Base-by-base conservation (phyloP, 176 grass and related monocot genomes). In the Oryza meyeriana region DNA sequence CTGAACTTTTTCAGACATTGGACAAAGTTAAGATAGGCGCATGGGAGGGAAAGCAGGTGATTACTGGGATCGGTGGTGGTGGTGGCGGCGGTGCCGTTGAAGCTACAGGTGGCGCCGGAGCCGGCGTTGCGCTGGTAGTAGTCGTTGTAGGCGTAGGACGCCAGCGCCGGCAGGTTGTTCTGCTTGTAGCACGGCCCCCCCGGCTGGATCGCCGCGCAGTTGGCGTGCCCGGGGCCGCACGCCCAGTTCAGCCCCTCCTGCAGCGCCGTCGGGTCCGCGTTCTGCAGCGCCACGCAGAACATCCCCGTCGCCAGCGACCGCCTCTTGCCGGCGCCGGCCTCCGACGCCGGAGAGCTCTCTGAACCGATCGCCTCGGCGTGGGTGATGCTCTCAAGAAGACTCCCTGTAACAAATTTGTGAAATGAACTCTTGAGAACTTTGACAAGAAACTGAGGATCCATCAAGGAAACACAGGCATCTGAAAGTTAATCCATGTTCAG, bases 81-180 rank as follows among this genome's bases (percentile, higher is more conserved):
- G 33, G 77, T 80, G 0, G 0, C 42, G 65, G 92, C 94, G 2
- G 90, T 97, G 84, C 88, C 87, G 68, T 62, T 85, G 84, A 97
- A 97, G 80, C 0, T 67, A 89, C 94, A 97, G 59, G 74, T 74
- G 38, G 33, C 92, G 55, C 92, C 88, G 71, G 77, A 36, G 14
- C 38, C 47, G 24, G 18, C 20, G 34, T 64, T 89, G 44, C 65
- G 86, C 0, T 94, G 94, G 86, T 85, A 97, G 88, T 97, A 97
- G 85, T 97, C 92, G 75, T 97, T 97, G 85, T 90, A 97, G 71
- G 94, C 94, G 82, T 94, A 97, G 77, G 94, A 94, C 28, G 94
- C 90, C 65, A 94, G 55, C 26, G 71, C 92, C 24, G 75, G 86
- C 63, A 97, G 47, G 85, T 94, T 82, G 83, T 92, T 87, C 22